Conservation (phyloP, 441 rosid species). For the Corymbia calophylla region DNA sequence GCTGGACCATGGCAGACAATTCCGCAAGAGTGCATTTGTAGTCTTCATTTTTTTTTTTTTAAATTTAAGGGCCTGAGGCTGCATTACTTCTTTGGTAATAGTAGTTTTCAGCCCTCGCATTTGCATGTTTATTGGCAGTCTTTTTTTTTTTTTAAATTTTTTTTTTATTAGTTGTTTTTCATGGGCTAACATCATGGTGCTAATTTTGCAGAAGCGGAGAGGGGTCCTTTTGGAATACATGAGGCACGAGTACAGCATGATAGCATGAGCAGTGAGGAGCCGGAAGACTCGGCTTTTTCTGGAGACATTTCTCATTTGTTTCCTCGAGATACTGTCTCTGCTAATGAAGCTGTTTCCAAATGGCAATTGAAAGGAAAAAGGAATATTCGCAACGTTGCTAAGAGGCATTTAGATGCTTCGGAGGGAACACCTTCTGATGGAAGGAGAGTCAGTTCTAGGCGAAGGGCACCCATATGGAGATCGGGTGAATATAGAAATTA, state of each 20-base stretch:
- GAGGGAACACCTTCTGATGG: slow-evolving; percentile 29
- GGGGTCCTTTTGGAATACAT: slow-evolving; percentile 26
- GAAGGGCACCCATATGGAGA: slow-evolving; percentile 31
- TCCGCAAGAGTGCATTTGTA: background rate
- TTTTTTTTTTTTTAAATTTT: background rate
- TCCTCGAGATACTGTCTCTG: slow-evolving; percentile 37
- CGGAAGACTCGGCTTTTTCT: slow-evolving; percentile 58
- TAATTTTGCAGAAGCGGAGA: slow-evolving; percentile 27
- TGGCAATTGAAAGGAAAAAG: slow-evolving; percentile 94
- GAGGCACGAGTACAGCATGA: slow-evolving; percentile 39
- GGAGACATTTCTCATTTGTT: slow-evolving; percentile 47
- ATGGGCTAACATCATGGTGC: slow-evolving; percentile 35
- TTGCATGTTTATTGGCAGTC: background rate
- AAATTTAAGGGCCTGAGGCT: background rate
- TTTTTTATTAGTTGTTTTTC: slow-evolving; percentile 6
- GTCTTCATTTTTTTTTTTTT: background rate
- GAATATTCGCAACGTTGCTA: slow-evolving; percentile 59
- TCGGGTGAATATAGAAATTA: slow-evolving; percentile 19
- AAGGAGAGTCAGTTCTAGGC: slow-evolving; percentile 28
- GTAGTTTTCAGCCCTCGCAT: background rate
- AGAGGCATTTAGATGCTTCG: slow-evolving; percentile 34
- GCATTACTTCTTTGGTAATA: background rate
- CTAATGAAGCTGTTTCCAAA: slow-evolving; percentile 63
- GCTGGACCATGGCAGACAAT: background rate
- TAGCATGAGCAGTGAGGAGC: slow-evolving; percentile 72